Evolutionary conservation across 2,329 filamentous ascomycete species (phyloP).

Genomic region (Bipolaris oryzae): DNA sequence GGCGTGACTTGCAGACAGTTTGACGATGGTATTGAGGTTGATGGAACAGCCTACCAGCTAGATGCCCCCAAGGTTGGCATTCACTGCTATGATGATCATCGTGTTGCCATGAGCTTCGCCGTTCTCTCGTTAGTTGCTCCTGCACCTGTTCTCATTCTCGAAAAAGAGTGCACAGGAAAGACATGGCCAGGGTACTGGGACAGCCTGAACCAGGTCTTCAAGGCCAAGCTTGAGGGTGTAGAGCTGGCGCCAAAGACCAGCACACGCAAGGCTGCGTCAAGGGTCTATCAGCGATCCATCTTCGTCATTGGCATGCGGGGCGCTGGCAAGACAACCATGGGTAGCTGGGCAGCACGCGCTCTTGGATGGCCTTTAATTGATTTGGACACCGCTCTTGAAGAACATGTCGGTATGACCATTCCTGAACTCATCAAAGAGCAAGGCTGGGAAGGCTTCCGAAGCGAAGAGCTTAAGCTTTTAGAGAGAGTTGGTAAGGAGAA

Average conservation of each 20-base stretch:
- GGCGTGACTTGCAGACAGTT: slow-evolving; percentile 85
- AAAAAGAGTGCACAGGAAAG: slow-evolving; percentile 93
- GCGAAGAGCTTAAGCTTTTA: slow-evolving; percentile 76
- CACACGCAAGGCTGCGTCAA: slow-evolving; percentile 31
- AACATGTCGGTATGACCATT: slow-evolving; percentile 73
- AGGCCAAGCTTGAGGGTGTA: slow-evolving; percentile 75
- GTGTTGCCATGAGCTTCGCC: slow-evolving; percentile 98
- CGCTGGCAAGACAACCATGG: slow-evolving; percentile 93
- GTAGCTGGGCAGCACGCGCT: slow-evolving; percentile 79
- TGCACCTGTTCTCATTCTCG: slow-evolving; percentile 75
- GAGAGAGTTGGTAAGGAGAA: slow-evolving; percentile 76
- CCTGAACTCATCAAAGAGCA: slow-evolving; percentile 79
- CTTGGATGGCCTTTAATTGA: slow-evolving; percentile 82
- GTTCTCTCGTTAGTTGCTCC: slow-evolving; percentile 78
- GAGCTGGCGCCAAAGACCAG: slow-evolving; percentile 57
- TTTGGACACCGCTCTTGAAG: slow-evolving; percentile 85
- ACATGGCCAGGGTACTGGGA: slow-evolving; percentile 99
- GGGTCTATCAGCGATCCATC: slow-evolving; percentile 66
- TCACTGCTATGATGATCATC: slow-evolving; percentile 95
- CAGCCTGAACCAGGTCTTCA: slow-evolving; percentile 77
- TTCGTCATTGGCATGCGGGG: slow-evolving; percentile 98
- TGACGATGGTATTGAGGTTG: slow-evolving; percentile 88
- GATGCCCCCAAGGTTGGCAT: slow-evolving; percentile 66
- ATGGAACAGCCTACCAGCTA: slow-evolving; percentile 60
- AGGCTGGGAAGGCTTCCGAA: slow-evolving; percentile 89